A percentile compares a stretch with the other conserved stretches of the same genome.
phyloP scores from a whole-genome alignment of 202 grass and related monocot genomes.

The Panicum virgatum region DNA sequence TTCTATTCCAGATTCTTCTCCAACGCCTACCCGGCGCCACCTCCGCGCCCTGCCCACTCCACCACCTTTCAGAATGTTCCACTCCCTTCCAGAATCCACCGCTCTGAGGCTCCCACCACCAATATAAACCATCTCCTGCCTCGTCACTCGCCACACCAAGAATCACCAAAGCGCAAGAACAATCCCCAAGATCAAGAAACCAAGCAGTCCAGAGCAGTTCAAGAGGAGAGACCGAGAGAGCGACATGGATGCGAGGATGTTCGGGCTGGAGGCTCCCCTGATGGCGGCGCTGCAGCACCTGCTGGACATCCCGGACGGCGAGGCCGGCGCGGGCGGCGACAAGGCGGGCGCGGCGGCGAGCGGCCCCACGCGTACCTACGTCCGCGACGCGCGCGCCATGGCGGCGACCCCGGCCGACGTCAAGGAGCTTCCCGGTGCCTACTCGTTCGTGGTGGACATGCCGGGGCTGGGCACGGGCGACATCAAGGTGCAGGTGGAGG shows the following conservation, averaged over 20 bases:
- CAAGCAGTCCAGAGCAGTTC: background rate
- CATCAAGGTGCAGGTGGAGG: constrained; percentile 92
- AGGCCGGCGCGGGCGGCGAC: constrained; percentile 46
- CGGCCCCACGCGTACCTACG: constrained; percentile 65
- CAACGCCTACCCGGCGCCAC: too few relatives aligned
- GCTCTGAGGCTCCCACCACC: background rate
- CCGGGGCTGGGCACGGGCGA: constrained; percentile 70
- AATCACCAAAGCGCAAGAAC: background rate
- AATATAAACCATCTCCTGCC: constrained; percentile 9
- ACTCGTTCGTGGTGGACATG: constrained; percentile 91
- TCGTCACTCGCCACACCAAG: background rate
- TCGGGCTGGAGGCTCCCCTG: constrained; percentile 59
- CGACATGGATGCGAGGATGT: constrained; percentile 62
- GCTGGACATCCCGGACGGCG: constrained; percentile 67
- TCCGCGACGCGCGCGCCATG: constrained; percentile 86
- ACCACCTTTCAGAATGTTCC: too few relatives aligned
- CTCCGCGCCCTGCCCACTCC: too few relatives aligned
- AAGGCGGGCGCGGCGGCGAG: constrained; percentile 27
- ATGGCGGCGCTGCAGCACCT: constrained; percentile 66
- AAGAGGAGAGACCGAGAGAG: background rate
- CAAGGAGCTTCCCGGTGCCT: constrained; percentile 66
- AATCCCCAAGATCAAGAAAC: background rate
- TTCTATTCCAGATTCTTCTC: constrained; percentile 35
- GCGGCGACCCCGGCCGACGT: constrained; percentile 83
- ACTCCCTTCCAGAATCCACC: constrained; percentile 27